These are phyloP conservation scores for Boletus rubescentipes DNA, from an alignment of 768 basidiomycete species.

Conservation along the genomic window DNA sequence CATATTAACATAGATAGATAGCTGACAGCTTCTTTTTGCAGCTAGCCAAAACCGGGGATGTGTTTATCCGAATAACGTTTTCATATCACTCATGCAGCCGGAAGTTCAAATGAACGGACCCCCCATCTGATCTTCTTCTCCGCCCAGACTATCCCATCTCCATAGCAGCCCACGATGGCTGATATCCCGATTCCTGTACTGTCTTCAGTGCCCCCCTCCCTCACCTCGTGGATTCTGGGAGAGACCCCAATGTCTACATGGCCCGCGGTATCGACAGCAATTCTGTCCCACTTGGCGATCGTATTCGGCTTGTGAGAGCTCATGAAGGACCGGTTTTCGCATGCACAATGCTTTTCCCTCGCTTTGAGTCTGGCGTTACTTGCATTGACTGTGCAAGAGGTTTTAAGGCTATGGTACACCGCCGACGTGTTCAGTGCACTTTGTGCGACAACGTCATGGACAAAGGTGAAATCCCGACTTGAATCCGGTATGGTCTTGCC, in stretches of 20 bases:
- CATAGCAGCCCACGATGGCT: too few species aligned
- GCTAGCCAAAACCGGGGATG: too few species aligned
- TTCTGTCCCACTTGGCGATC: conserved; percentile 76
- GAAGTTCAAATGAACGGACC: too few species aligned
- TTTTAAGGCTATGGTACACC: conserved; percentile 68
- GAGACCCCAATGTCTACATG: conserved; percentile 77
- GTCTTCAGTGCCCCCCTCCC: conserved; percentile 48
- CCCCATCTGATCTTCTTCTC: too few species aligned
- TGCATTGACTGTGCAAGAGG: conserved; percentile 81
- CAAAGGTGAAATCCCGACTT: conserved; percentile 55
- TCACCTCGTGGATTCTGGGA: conserved; percentile 67
- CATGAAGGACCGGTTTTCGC: conserved; percentile 84
- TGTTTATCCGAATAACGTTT: too few species aligned
- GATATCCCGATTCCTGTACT: not conserved
- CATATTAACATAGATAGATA: too few species aligned
- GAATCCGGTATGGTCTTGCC: not conserved
- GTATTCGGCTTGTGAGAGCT: conserved; percentile 79
- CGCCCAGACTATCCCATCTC: too few species aligned
- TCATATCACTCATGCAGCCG: too few species aligned
- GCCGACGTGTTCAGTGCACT: conserved; percentile 73
- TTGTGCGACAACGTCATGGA: conserved; percentile 77
- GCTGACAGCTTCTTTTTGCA: too few species aligned
- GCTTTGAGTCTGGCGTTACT: conserved; percentile 74
- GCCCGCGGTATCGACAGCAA: conserved; percentile 62
- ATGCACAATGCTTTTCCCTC: conserved; percentile 85